Evolutionary conservation across 805 yeast genomes (phyloP).

Genomic region (Sungouiella blattae): DNA sequence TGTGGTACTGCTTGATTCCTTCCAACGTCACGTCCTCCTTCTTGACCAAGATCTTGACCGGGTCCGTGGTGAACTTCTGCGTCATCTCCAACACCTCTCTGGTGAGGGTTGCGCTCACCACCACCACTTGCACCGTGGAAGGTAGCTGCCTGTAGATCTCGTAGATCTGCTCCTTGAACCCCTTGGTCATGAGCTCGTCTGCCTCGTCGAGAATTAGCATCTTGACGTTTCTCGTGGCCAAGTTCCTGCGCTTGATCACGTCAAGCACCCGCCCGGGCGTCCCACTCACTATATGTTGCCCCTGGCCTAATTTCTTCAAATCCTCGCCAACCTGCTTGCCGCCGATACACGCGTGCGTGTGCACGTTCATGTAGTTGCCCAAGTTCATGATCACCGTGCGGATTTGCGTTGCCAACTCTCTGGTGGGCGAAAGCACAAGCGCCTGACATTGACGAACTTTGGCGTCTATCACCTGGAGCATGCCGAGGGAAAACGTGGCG

Average conservation of each 20-base stretch:
- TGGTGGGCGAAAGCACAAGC: conserved; percentile 86
- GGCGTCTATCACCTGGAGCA: conserved; percentile 81
- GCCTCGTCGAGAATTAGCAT: conserved; percentile 95
- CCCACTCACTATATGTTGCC: conserved; percentile 91
- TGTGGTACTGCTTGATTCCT: conserved; percentile 89
- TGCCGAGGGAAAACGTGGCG: conserved; percentile 94
- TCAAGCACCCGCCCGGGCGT: conserved; percentile 96
- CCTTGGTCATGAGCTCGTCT: conserved; percentile 88
- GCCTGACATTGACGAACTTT: conserved; percentile 79
- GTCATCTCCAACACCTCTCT: conserved; percentile 89
- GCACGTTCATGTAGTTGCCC: conserved; percentile 84
- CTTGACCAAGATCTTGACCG: conserved; percentile 90
- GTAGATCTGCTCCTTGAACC: conserved; percentile 93
- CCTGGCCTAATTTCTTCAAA: conserved; percentile 66
- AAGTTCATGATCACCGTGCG: conserved; percentile 81
- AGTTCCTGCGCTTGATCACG: conserved; percentile 78
- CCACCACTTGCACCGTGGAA: conserved; percentile 83
- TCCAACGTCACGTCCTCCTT: conserved; percentile 91
- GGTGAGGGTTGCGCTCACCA: conserved; percentile 93
- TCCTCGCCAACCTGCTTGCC: conserved; percentile 86
- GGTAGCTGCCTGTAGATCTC: conserved; percentile 86
- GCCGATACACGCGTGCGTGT: conserved; percentile 90
- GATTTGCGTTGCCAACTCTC: conserved; percentile 94
- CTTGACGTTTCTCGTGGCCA: conserved; percentile 73
- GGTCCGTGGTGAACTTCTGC: conserved; percentile 86